phyloP scores from a whole-genome alignment of 345 rosid species.

The Durio zibethinus region DNA sequence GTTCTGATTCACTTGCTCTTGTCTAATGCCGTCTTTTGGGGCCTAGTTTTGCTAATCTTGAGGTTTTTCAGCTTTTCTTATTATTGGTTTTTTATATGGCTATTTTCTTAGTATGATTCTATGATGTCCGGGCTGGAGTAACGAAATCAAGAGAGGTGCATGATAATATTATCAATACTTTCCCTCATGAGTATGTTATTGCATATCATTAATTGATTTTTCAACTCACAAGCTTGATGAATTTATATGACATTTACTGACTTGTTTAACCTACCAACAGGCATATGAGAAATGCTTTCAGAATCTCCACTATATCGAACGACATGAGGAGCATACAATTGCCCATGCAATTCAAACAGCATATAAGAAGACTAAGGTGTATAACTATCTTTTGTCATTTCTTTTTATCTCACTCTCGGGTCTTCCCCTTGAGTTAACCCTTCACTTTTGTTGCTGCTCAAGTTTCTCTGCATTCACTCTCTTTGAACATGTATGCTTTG shows the following conservation, averaged over 20 bases:
- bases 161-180: not conserved
- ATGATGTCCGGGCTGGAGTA: not conserved
- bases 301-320: slow-evolving; percentile 86
- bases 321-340: slow-evolving; percentile 95
- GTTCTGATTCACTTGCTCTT: not conserved
- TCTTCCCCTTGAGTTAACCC: not conserved
- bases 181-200: not conserved
- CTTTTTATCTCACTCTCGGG: not conserved
- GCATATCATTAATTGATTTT: slow-evolving; percentile 7
- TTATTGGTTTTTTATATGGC: not conserved
- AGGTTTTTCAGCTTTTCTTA: not conserved
- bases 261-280: slow-evolving; percentile 31
- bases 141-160: not conserved
- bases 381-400: not conserved
- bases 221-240: not conserved
- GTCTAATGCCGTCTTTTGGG: not conserved
- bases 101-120: not conserved
- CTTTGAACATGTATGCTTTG: slow-evolving; percentile 6
- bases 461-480: not conserved
- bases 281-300: slow-evolving; percentile 93
- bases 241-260: not conserved
- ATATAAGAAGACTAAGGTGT: slow-evolving; percentile 94
- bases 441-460: not conserved
- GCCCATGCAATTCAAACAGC: slow-evolving; percentile 80
- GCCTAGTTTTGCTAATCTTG: not conserved